Evolutionary conservation across 2,329 filamentous ascomycete genomes (phyloP), one percentile per base, ranked within the genome.

Genomic region (Neonectria magnoliae): DNA sequence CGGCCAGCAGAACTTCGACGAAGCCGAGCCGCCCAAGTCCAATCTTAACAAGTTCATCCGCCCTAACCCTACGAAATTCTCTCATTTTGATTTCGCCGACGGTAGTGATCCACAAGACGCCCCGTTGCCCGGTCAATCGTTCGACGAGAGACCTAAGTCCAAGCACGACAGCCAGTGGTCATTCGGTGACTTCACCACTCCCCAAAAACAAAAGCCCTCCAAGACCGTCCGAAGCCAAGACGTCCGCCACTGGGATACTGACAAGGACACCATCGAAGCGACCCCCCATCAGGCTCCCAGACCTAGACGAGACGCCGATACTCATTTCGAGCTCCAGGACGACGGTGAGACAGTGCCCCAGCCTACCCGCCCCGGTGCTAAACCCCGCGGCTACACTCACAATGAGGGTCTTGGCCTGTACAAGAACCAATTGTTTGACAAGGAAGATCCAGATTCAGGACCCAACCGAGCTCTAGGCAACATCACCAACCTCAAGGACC

Each of bases 181-280:
- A 53, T 98, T 98, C 78, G 88, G 93, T 66, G 94, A 97, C 80
- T 97, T 97, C 73, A 82, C 83, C 16, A 97, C 94, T 0, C 95
- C 95, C 0, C 87, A 91, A 69, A 97, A 97, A 84, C 70, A 81
- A 27, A 83, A 88, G 52, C 84, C 86, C 5, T 81, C 84, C 50
- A 92, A 91, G 78, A 77, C 86, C 22, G 76, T 84, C 57, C 86
- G 90, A 64, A 82, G 85, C 42, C 88, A 93, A 75, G 90, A 96
- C 66, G 86, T 90, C 65, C 91, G 92, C 60, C 91, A 96, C 77
- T 97, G 93, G 88, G 91, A 90, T 71, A 89, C 91, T 52, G 90
- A 94, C 65, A 87, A 91, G 69, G 83, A 75, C 50, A 68, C 61
- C 22, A 58, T 87, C 48, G 78, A 79, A 41, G 84, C 87, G 41